phyloP scores from a whole-genome alignment of 768 basidiomycete species.

The Botryobasidium botryosum region DNA sequence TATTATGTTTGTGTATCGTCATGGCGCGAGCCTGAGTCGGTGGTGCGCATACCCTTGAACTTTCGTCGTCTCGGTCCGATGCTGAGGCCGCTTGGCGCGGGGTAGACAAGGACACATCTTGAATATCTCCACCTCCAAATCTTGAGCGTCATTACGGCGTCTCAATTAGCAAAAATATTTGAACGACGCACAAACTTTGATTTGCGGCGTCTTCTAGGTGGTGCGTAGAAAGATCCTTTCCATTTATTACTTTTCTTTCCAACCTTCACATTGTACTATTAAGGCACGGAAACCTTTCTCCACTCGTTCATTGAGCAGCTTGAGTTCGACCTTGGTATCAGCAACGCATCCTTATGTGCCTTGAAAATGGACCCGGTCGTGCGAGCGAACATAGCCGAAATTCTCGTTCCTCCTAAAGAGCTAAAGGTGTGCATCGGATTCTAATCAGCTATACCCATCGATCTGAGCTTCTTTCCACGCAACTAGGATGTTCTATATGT shows the following conservation, averaged over 20 bases:
- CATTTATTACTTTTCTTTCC: background rate
- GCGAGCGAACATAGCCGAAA: constrained; percentile 60
- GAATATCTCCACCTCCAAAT: constrained; percentile 94
- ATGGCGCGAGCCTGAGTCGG: constrained; percentile 92
- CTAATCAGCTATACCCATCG: constrained; percentile 3
- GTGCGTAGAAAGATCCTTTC: constrained; percentile 18
- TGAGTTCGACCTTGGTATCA: constrained; percentile 68
- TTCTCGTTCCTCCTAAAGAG: constrained; percentile 63
- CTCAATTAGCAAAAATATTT: constrained; percentile 74
- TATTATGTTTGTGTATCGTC: constrained; percentile 85
- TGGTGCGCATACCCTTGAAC: constrained; percentile 38
- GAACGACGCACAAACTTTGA: constrained; percentile 86
- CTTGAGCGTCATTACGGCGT: constrained; percentile 70
- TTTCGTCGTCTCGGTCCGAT: background rate
- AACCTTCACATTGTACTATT: background rate
- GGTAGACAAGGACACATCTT: constrained; percentile 81
- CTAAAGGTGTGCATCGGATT: constrained; percentile 37
- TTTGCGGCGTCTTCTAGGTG: constrained; percentile 54
- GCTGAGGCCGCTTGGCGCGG: constrained; percentile 30
- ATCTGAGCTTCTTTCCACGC: background rate
- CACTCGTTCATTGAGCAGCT: constrained; percentile 49
- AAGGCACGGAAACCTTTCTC: constrained; percentile 73
- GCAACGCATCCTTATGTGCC: constrained; percentile 64
- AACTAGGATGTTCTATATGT: constrained; percentile 78
- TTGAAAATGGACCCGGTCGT: constrained; percentile 53